These are phyloP conservation scores for Beta corolliflora DNA, from an alignment of 179 eudicot genomes.

Conservation along the genomic window DNA sequence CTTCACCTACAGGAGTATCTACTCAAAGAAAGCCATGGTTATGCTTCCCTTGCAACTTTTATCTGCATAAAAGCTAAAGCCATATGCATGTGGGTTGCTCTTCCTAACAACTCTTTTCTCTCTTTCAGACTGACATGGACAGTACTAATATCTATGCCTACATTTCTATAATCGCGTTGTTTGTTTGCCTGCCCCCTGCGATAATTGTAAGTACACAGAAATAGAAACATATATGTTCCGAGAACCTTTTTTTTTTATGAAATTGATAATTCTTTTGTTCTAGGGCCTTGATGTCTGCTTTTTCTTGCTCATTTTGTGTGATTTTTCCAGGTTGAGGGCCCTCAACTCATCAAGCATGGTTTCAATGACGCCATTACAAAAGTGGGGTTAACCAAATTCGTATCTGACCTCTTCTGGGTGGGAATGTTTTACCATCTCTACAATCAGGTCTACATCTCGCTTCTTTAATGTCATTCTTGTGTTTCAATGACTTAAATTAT, in stretches of 20 bases:
- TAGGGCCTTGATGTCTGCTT: neutral
- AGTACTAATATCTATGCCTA: conserved; percentile 96
- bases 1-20: conserved; percentile 97
- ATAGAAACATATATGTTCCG: neutral
- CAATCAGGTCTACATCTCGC: conserved; percentile 66
- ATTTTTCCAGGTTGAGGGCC: conserved; percentile 73
- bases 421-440: conserved; percentile 99
- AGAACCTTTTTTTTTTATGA: neutral
- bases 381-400: conserved; percentile 87
- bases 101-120: conserved; percentile 26
- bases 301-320: neutral
- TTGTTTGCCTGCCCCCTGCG: conserved; percentile 92
- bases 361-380: conserved; percentile 88
- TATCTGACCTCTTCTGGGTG: conserved; percentile 93
- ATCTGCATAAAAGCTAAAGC: neutral
- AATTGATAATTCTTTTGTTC: neutral
- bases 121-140: conserved; percentile 95
- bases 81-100: neutral
- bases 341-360: conserved; percentile 72
- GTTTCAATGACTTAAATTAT: neutral
- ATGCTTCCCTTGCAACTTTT: conserved; percentile 18
- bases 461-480: neutral
- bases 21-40: conserved; percentile 99
- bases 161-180: conserved; percentile 86
- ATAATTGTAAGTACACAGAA: conserved; percentile 60